Conservation (phyloP, 768 basidiomycete species). For the Tylopilus vinaceipallidus region DNA sequence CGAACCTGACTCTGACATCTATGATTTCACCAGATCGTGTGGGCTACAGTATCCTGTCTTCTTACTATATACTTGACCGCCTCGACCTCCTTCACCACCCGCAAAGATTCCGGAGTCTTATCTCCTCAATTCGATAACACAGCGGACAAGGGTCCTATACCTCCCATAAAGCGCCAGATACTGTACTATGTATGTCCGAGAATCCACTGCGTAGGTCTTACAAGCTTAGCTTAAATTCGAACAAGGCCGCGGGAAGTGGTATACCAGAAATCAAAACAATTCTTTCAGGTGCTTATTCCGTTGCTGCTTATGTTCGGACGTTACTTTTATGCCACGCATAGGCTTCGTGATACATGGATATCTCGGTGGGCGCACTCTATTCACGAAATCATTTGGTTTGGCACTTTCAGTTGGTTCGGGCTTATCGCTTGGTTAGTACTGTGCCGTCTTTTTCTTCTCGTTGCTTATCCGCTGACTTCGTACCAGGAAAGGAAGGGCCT, state of each 20-base stretch:
- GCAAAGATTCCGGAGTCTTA: slow-evolving; percentile 82
- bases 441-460: slow-evolving; percentile 6
- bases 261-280: slow-evolving; percentile 98
- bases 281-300: slow-evolving; percentile 56
- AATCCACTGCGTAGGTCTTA: not conserved
- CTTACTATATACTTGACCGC: slow-evolving; percentile 86
- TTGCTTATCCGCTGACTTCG: not conserved
- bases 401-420: slow-evolving; percentile 92
- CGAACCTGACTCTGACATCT: not conserved
- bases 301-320: slow-evolving; percentile 9
- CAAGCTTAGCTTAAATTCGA: slow-evolving; percentile 18
- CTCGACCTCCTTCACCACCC: slow-evolving; percentile 83
- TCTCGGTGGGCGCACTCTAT: slow-evolving; percentile 84
- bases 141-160: slow-evolving; percentile 20
- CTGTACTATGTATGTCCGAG: slow-evolving; percentile 73
- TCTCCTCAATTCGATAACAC: slow-evolving; percentile 45
- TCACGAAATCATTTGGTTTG: slow-evolving; percentile 88
- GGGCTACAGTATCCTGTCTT: slow-evolving; percentile 71
- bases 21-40: slow-evolving; percentile 48
- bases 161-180: slow-evolving; percentile 54
- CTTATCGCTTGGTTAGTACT: slow-evolving; percentile 64
- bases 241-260: slow-evolving; percentile 88
- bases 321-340: slow-evolving; percentile 19
- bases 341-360: slow-evolving; percentile 98
- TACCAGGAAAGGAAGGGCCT: slow-evolving; percentile 62